These are phyloP conservation scores for Colletotrichum sp. DNA, from an alignment of 2,329 filamentous ascomycete genomes.

Conservation along the genomic window DNA sequence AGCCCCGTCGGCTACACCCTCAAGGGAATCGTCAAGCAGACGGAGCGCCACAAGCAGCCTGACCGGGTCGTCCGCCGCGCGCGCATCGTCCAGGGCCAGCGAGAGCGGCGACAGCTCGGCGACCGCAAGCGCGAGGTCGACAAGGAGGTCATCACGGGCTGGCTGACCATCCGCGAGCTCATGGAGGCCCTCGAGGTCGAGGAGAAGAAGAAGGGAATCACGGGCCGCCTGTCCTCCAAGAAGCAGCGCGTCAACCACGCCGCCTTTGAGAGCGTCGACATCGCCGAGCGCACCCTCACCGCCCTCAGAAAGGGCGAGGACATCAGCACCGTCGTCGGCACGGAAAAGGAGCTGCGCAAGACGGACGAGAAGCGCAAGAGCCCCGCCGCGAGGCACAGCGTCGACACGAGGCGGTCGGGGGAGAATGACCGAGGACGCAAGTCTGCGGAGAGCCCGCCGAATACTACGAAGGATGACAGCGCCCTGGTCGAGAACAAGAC, in stretches of 20 bases:
- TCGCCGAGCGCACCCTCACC: conserved; percentile 49
- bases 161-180: conserved; percentile 46
- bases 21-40: conserved; percentile 68
- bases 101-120: conserved; percentile 42
- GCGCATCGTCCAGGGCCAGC: conserved; percentile 63
- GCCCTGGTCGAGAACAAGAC: conserved; percentile 1
- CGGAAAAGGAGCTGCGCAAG: conserved; percentile 25
- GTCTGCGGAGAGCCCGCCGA: background rate
- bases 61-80: conserved; percentile 59
- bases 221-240: conserved; percentile 35
- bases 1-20: conserved; percentile 67
- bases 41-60: conserved; percentile 57
- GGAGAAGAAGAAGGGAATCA: conserved; percentile 37
- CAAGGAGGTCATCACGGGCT: conserved; percentile 43
- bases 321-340: conserved; percentile 36
- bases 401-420: conserved; percentile 2
- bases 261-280: conserved; percentile 55
- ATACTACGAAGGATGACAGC: background rate
- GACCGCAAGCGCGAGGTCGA: conserved; percentile 32
- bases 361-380: conserved; percentile 23
- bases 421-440: background rate
- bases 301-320: conserved; percentile 50
- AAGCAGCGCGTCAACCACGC: conserved; percentile 44
- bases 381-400: conserved; percentile 1
- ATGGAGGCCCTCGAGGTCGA: conserved; percentile 40